Percentiles rank a stretch among this genome's conserved stretches.
Conservation (phyloP, 179 eudicot genomes). For the Beta macrorhiza region DNA sequence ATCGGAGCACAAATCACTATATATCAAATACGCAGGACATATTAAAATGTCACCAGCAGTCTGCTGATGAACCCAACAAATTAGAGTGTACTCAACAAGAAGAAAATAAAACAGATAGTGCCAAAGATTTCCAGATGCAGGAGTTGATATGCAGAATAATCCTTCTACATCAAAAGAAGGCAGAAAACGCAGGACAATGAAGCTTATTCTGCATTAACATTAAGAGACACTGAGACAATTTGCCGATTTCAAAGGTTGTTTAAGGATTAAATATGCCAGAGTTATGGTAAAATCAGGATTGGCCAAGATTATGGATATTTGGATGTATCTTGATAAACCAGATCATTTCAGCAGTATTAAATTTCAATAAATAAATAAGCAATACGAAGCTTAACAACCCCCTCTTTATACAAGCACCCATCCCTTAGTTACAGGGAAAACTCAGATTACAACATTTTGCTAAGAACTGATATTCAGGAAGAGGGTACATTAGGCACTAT, state of each 20-base stretch:
- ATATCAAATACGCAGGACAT: no score
- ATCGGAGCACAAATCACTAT: no score
- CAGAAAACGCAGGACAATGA: background rate
- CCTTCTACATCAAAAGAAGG: background rate
- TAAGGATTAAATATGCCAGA: background rate
- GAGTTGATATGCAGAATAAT: no score
- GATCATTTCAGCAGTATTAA: background rate
- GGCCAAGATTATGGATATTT: background rate
- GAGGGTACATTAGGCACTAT: no score
- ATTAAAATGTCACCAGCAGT: no score
- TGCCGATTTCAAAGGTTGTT: background rate
- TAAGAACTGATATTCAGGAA: no score
- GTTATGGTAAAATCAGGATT: background rate
- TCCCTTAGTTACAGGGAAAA: background rate
- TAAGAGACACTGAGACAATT: background rate
- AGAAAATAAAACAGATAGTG: no score
- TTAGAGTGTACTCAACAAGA: no score
- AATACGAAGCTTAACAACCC: background rate
- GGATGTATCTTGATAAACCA: background rate
- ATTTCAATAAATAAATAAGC: background rate
- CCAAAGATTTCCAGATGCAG: no score
- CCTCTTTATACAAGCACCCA: background rate
- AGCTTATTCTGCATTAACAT: background rate
- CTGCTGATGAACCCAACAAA: no score
- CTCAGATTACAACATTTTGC: background rate